phyloP scores from a whole-genome alignment of 306 rosid genomes.

The Castanea sativa region DNA sequence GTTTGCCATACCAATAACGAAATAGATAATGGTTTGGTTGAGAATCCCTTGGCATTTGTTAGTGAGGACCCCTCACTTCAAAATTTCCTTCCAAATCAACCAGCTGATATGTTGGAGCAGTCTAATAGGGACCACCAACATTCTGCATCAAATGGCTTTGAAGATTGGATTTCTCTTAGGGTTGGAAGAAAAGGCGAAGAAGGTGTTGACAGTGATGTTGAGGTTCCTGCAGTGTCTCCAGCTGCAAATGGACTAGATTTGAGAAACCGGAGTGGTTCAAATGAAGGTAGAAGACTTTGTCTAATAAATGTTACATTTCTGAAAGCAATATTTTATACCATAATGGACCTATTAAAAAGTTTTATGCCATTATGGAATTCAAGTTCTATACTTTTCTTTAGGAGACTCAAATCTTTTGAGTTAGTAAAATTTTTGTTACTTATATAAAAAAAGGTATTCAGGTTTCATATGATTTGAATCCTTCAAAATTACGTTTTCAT shows the following conservation, averaged over 20 bases:
- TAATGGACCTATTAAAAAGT: background rate
- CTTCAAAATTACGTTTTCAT: background rate
- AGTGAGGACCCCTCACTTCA: conserved; percentile 90
- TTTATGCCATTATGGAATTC: background rate
- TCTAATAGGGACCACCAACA: conserved; percentile 65
- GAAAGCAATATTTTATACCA: background rate
- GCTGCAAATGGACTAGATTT: conserved; percentile 54
- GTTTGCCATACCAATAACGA: conserved; percentile 53
- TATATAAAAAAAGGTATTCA: background rate
- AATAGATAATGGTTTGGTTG: conserved; percentile 76
- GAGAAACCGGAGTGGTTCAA: conserved; percentile 46
- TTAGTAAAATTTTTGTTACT: no score
- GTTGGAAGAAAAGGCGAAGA: conserved; percentile 72
- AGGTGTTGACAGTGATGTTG: conserved; percentile 43
- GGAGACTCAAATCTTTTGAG: no score
- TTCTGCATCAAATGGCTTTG: conserved; percentile 75
- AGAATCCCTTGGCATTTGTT: conserved; percentile 77
- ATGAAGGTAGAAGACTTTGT: conserved; percentile 51
- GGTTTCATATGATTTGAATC: background rate
- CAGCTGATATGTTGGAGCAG: conserved; percentile 59
- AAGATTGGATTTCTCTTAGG: conserved; percentile 93
- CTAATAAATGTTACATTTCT: conserved; percentile 46
- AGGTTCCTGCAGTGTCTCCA: conserved; percentile 25
- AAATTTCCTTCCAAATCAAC: conserved; percentile 90
- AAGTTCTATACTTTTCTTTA: background rate